A percentile compares a stretch with the other conserved stretches of the same genome.
phyloP scores from a whole-genome alignment of 805 yeast genomes.

The Candida loeiensis region DNA sequence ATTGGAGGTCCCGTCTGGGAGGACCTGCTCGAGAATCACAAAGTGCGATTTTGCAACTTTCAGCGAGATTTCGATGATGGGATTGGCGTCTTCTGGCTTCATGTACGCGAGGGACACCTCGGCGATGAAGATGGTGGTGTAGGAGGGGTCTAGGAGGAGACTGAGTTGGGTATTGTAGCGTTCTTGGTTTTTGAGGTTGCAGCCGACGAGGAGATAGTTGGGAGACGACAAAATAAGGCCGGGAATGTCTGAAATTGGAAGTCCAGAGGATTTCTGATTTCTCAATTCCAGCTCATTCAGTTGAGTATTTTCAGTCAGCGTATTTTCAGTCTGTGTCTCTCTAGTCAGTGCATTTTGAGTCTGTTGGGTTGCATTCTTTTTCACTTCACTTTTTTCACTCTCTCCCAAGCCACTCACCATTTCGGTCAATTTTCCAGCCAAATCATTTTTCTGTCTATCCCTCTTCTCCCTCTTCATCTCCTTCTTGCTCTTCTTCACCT shows the following conservation, averaged over 20 bases:
- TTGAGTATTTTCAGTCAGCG: too few species aligned
- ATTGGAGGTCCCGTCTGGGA: slow-evolving; percentile 60
- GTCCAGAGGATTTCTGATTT: too few species aligned
- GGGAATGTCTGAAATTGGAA: not conserved
- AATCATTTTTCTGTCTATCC: slow-evolving; percentile 17
- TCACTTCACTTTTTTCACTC: too few species aligned
- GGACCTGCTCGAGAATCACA: slow-evolving; percentile 63
- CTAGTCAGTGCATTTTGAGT: too few species aligned
- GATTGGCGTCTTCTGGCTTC: slow-evolving; percentile 63
- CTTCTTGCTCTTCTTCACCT: slow-evolving; percentile 1
- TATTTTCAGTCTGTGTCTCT: too few species aligned
- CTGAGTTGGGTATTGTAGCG: slow-evolving; percentile 34
- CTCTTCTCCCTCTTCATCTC: not conserved
- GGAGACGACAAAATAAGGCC: slow-evolving; percentile 31
- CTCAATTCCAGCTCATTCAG: too few species aligned
- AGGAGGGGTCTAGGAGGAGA: slow-evolving; percentile 22
- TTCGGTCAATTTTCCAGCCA: not conserved
- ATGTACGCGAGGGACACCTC: slow-evolving; percentile 83
- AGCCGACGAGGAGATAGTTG: slow-evolving; percentile 58
- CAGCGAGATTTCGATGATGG: slow-evolving; percentile 51
- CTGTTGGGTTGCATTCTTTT: too few species aligned
- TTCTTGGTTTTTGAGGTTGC: slow-evolving; percentile 54
- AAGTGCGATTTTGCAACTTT: slow-evolving; percentile 49
- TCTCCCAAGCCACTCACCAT: too few species aligned
- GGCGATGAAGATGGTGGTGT: slow-evolving; percentile 61